These are phyloP conservation scores for Camellia lanceoleosa DNA, from an alignment of 148 eudicot species.

Conservation along the genomic window DNA sequence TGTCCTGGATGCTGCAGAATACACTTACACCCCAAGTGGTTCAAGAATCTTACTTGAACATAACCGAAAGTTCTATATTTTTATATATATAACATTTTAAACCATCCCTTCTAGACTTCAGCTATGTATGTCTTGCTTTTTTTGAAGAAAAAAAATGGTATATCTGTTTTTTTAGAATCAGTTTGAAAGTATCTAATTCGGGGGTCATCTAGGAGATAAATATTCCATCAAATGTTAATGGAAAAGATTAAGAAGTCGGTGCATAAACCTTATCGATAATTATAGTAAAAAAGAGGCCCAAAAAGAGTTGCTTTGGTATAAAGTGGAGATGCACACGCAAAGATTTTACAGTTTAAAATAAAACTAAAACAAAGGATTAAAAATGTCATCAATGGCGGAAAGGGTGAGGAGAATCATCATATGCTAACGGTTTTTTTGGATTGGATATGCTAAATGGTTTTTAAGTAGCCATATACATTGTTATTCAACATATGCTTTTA, in stretches of 20 bases:
- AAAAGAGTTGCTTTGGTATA: background rate
- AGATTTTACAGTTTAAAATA: background rate
- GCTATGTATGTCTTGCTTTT: too few relatives aligned
- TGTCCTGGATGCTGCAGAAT: too few relatives aligned
- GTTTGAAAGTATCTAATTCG: background rate
- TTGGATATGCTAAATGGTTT: background rate
- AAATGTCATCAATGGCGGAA: conserved; percentile 8
- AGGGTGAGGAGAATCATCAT: background rate
- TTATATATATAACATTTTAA: too few relatives aligned
- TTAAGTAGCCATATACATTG: background rate
- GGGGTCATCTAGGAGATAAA: background rate
- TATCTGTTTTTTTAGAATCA: background rate
- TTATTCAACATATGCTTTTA: background rate
- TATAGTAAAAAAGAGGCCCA: background rate
- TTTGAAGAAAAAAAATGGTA: background rate
- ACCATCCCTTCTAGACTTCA: background rate
- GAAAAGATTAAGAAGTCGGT: background rate
- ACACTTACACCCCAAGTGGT: too few relatives aligned
- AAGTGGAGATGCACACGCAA: background rate
- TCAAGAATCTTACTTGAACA: too few relatives aligned
- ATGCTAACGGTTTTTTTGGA: too few relatives aligned
- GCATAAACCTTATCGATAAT: background rate
- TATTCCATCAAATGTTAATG: background rate
- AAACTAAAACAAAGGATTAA: background rate
- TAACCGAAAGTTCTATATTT: too few relatives aligned